phyloP scores from a whole-genome alignment of 495 filamentous ascomycete genomes.

The Staphylotrichum tortipilum region DNA sequence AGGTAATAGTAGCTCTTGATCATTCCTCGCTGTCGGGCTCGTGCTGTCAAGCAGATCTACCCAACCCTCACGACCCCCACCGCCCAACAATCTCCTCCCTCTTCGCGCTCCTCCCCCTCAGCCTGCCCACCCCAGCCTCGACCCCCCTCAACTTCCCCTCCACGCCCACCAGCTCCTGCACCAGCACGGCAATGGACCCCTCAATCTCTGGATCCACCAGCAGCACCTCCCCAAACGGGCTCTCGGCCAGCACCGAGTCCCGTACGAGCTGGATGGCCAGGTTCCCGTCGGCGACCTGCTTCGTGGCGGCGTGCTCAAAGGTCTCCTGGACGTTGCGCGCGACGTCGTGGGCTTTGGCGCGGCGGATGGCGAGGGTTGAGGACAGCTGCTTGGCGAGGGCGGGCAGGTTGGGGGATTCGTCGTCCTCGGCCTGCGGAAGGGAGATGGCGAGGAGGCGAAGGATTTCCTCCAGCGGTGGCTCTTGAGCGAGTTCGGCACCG shows the following conservation, averaged over 20 bases:
- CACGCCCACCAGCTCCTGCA: slow-evolving; percentile 28
- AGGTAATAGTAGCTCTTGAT: too few relatives aligned
- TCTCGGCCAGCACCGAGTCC: slow-evolving; percentile 37
- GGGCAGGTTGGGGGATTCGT: background rate
- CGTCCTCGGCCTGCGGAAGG: slow-evolving; percentile 17
- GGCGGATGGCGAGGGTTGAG: slow-evolving; percentile 24
- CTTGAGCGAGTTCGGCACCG: slow-evolving; percentile 15
- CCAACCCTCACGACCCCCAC: slow-evolving; percentile 24
- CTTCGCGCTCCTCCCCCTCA: slow-evolving; percentile 27
- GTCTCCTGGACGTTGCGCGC: slow-evolving; percentile 30
- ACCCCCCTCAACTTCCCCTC: slow-evolving; percentile 19
- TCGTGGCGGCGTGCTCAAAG: slow-evolving; percentile 27
- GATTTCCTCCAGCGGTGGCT: slow-evolving; percentile 25
- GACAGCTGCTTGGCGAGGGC: slow-evolving; percentile 12
- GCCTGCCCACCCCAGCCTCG: slow-evolving; percentile 18
- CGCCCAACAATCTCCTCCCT: slow-evolving; percentile 32
- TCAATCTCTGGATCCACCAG: slow-evolving; percentile 37
- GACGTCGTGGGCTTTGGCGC: slow-evolving; percentile 27
- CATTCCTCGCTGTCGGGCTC: too few relatives aligned
- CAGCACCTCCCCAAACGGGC: slow-evolving; percentile 27
- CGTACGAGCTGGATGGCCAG: slow-evolving; percentile 32
- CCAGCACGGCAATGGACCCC: slow-evolving; percentile 26
- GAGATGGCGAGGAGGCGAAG: slow-evolving; percentile 24
- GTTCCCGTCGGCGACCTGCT: slow-evolving; percentile 32
- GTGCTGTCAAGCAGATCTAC: too few relatives aligned